Percentiles rank a stretch among this genome's conserved stretches.
Evolutionary conservation across 352 stramenopile genomes (phyloP).

Genomic region (Globisporangium irregulare): DNA sequence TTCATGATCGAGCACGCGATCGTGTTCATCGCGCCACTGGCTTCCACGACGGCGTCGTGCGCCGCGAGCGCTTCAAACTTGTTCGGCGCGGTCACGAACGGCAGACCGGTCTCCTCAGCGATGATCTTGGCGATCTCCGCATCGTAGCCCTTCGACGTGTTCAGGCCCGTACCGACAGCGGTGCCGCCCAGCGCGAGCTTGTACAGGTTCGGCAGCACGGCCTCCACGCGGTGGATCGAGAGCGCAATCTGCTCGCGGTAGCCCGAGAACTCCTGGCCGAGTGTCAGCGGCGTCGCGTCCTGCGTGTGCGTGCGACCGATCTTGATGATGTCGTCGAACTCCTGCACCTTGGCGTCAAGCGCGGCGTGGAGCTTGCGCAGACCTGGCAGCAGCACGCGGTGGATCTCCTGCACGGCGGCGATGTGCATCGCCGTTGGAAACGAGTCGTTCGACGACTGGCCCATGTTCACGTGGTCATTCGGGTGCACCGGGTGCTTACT

Average conservation of each 20-base stretch:
- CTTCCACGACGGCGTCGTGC: slow-evolving; percentile 66
- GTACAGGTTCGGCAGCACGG: slow-evolving; percentile 83
- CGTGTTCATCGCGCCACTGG: slow-evolving; percentile 68
- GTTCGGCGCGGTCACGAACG: slow-evolving; percentile 96
- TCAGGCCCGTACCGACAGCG: slow-evolving; percentile 93
- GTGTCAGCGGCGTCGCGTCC: slow-evolving; percentile 95
- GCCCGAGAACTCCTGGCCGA: slow-evolving; percentile 97
- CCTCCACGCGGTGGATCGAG: slow-evolving; percentile 85
- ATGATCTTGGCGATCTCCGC: slow-evolving; percentile 91
- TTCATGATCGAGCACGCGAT: slow-evolving; percentile 76
- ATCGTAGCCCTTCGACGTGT: slow-evolving; percentile 93
- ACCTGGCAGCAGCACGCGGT: slow-evolving; percentile 64
- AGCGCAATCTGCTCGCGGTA: slow-evolving; percentile 93
- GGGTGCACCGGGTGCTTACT: slow-evolving; percentile 84
- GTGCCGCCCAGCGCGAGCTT: slow-evolving; percentile 94
- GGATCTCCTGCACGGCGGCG: slow-evolving; percentile 86
- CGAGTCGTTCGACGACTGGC: slow-evolving; percentile 95
- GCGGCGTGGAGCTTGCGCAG: slow-evolving; percentile 80
- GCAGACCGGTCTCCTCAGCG: slow-evolving; percentile 89
- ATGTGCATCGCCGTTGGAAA: slow-evolving; percentile 98
- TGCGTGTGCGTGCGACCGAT: slow-evolving; percentile 95
- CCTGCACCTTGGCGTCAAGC: slow-evolving; percentile 84
- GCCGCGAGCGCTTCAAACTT: slow-evolving; percentile 91
- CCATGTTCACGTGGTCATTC: slow-evolving; percentile 98
- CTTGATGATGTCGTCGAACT: slow-evolving; percentile 96